These are phyloP conservation scores for Phytophthora idaei DNA, from an alignment of 352 stramenopile species.

Conservation along the genomic window DNA sequence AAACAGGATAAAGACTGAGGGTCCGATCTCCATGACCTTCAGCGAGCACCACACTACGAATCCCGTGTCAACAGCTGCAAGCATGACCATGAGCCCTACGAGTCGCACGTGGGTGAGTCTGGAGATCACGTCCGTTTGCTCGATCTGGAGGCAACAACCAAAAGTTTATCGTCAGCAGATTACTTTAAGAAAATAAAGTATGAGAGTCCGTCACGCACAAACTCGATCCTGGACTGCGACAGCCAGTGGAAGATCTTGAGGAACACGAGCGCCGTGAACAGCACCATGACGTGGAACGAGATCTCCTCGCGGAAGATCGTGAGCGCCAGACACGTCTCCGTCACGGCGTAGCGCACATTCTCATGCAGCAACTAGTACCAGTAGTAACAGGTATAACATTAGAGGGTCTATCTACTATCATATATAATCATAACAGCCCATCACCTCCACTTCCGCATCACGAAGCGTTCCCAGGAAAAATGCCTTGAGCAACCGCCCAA, in stretches of 20 bases:
- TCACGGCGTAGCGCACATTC: slow-evolving; percentile 97
- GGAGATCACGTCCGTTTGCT: slow-evolving; percentile 87
- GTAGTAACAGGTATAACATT: slow-evolving; percentile 8
- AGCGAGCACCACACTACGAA: slow-evolving; percentile 91
- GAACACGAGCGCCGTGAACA: slow-evolving; percentile 97
- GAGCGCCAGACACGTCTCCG: slow-evolving; percentile 98
- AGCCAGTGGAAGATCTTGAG: slow-evolving; percentile 95
- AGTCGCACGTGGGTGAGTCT: slow-evolving; percentile 86
- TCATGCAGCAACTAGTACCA: slow-evolving; percentile 91
- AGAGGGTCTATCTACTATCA: neutral
- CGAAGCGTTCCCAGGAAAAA: slow-evolving; percentile 88
- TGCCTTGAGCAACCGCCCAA: slow-evolving; percentile 75
- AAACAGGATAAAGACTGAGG: slow-evolving; percentile 96
- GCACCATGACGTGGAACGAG: slow-evolving; percentile 92
- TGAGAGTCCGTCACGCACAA: slow-evolving; percentile 49
- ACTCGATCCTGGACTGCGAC: slow-evolving; percentile 89
- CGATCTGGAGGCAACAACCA: slow-evolving; percentile 54
- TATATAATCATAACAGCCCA: slow-evolving; percentile 11
- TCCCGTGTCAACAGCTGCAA: slow-evolving; percentile 86
- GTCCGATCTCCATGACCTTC: slow-evolving; percentile 80
- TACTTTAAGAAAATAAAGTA: slow-evolving; percentile 15
- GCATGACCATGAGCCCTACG: slow-evolving; percentile 86
- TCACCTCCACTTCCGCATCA: slow-evolving; percentile 86
- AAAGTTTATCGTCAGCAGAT: slow-evolving; percentile 1
- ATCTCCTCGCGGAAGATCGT: slow-evolving; percentile 99